phyloP scores from a whole-genome alignment of 495 filamentous ascomycete genomes.

The Hyaloscypha finlandica region DNA sequence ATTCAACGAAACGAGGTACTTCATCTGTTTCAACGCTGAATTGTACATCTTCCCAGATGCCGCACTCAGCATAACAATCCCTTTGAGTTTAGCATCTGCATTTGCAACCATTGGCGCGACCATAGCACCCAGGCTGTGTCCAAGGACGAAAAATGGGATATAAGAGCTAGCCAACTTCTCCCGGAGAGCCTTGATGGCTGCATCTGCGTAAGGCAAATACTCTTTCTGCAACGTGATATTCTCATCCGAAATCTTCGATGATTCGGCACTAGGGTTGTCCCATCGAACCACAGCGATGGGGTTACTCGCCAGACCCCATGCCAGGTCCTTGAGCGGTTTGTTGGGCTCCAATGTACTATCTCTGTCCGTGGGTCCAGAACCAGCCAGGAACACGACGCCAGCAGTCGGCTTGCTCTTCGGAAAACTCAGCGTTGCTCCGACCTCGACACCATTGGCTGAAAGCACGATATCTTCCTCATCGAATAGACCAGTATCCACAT shows the following conservation, averaged over 20 bases:
- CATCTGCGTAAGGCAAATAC: background rate
- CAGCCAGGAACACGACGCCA: background rate
- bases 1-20: background rate
- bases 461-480: background rate
- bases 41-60: background rate
- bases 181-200: constrained; percentile 1
- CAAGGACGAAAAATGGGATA: constrained; percentile 1
- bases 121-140: constrained; percentile 5
- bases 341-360: constrained; percentile 2
- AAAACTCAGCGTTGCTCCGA: constrained; percentile 3
- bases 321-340: constrained; percentile 6
- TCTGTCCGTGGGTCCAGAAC: constrained; percentile 7
- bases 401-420: background rate
- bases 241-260: background rate
- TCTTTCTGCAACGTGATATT: constrained; percentile 6
- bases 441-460: background rate
- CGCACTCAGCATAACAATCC: background rate
- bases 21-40: constrained; percentile 1
- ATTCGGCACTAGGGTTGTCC: background rate
- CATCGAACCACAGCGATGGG: constrained; percentile 1
- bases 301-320: constrained; percentile 8
- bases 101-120: constrained; percentile 1
- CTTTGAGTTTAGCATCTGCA: background rate
- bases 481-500: background rate
- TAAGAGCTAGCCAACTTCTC: background rate